Conservation (phyloP, 139 green algal genomes). For the Volvox reticuliferus region DNA sequence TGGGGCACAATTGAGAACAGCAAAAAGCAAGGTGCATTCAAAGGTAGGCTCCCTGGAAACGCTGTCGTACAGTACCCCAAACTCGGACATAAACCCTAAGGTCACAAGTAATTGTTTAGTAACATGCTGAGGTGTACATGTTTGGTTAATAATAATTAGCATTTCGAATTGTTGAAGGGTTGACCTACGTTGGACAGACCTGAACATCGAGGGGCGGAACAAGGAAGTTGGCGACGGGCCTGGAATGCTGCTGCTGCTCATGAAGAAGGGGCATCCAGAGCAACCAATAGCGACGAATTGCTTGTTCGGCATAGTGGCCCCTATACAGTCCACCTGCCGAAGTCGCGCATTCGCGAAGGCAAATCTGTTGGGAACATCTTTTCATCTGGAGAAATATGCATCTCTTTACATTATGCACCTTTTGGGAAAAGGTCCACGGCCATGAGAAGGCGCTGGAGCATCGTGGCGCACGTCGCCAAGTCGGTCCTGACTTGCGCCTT, state of each 20-base stretch:
- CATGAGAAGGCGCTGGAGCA: background rate
- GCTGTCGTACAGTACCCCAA: too few relatives aligned
- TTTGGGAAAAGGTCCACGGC: conserved; percentile 27
- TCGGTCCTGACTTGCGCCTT: background rate
- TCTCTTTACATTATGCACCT: background rate
- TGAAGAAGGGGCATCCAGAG: conserved; percentile 35
- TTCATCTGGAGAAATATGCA: background rate
- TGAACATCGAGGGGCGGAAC: conserved; percentile 36
- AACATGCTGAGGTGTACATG: too few relatives aligned
- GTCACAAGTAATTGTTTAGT: too few relatives aligned
- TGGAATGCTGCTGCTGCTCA: background rate
- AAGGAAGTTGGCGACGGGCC: background rate
- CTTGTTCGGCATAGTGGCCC: conserved; percentile 31
- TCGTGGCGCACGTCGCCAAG: background rate
- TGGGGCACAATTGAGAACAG: background rate
- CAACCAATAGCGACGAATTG: conserved; percentile 36
- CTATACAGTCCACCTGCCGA: conserved; percentile 4
- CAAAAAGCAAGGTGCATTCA: background rate
- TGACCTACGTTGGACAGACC: background rate
- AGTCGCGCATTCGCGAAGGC: background rate
- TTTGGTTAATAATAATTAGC: too few relatives aligned
- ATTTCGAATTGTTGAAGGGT: too few relatives aligned
- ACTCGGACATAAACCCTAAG: too few relatives aligned
- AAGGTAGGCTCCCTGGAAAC: background rate
- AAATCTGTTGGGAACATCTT: background rate